These are phyloP conservation scores for Craterostigma plantagineum DNA, from an alignment of 257 asterid species.

Conservation along the genomic window DNA sequence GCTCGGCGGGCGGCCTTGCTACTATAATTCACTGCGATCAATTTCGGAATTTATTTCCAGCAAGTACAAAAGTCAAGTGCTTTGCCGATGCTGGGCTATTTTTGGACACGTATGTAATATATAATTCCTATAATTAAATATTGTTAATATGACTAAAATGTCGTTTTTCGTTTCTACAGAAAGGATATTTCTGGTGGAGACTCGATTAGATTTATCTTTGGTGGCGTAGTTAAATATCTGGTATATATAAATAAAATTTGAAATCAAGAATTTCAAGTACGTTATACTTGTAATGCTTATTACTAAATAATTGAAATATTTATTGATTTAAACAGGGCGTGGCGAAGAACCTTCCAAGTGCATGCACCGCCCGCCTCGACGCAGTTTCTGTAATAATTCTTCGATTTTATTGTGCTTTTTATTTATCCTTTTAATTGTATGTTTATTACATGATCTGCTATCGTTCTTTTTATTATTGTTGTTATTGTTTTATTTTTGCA, in stretches of 20 bases:
- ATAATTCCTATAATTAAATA: constrained; percentile 9
- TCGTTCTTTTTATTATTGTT: too few relatives aligned
- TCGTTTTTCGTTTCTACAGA: constrained; percentile 13
- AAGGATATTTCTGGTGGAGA: constrained; percentile 53
- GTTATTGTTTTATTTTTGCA: constrained; percentile 20
- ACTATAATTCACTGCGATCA: constrained; percentile 81
- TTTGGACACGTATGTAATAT: constrained; percentile 54
- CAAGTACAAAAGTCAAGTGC: constrained; percentile 71
- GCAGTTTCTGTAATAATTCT: constrained; percentile 37
- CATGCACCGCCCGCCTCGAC: constrained; percentile 32
- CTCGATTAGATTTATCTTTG: constrained; percentile 31
- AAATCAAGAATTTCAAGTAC: too few relatives aligned
- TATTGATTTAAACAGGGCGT: constrained; percentile 19
- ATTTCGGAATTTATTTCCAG: constrained; percentile 33
- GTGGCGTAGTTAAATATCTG: constrained; percentile 48
- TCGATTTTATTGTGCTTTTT: neutral
- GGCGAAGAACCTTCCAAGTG: constrained; percentile 22
- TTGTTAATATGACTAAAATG: neutral
- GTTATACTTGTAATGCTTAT: too few relatives aligned
- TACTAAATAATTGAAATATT: too few relatives aligned
- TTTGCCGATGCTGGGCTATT: constrained; percentile 87
- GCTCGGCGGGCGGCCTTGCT: constrained; percentile 99
- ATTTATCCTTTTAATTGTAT: too few relatives aligned
- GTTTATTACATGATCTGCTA: neutral
- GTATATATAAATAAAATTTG: constrained; percentile 16